Base-by-base conservation (phyloP, 2,329 filamentous ascomycete species). In the Cladosporium phlei region DNA sequence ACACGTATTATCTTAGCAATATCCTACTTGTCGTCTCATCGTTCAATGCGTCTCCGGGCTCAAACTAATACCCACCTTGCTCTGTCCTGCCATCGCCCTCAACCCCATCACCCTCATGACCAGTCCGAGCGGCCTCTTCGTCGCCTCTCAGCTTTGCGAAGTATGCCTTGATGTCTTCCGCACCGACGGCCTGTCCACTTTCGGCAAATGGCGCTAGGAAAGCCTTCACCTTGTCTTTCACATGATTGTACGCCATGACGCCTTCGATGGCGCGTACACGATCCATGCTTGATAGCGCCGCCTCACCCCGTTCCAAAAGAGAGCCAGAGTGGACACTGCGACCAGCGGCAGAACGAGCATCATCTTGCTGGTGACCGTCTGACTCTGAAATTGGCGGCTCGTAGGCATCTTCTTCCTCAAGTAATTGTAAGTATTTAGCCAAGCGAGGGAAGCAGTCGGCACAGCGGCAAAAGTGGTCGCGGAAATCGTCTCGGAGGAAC, bases 241-340 rank as follows among this genome's bases (percentile, higher is more conserved):
- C 77, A 59, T 95, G 86, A 60, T 97, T 96, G 69, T 97, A 98
- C 0, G 90, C 91, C 89, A 97, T 96, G 35, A 95, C 91, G 12
- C 93, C 93, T 66, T 98, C 65, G 47, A 98, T 95, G 4, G 93
- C 93, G 11, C 84, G 78, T 6, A 97, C 91, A 2, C 93, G 86
- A 63, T 98, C 93, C 47, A 98, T 83, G 59, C 88, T 94, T 63
- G 83, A 88, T 21, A 98, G 77, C 0, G 90, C 91, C 38, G 88
- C 91, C 69, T 98, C 93, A 37, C 93, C 93, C 14, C 89, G 86
- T 39, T 97, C 90, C 25, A 94, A 81, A 2, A 98, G 75, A 53
- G 86, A 93, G 35, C 86, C 86, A 25, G 87, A 90, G 39, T 87
- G 86, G 4, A 80, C 70, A 44, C 75, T 79, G 27, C 64, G 66